Percentiles rank a stretch among this genome's conserved stretches.
phyloP scores from a whole-genome alignment of 257 asterid genomes.

The Penstemon barbatus region DNA sequence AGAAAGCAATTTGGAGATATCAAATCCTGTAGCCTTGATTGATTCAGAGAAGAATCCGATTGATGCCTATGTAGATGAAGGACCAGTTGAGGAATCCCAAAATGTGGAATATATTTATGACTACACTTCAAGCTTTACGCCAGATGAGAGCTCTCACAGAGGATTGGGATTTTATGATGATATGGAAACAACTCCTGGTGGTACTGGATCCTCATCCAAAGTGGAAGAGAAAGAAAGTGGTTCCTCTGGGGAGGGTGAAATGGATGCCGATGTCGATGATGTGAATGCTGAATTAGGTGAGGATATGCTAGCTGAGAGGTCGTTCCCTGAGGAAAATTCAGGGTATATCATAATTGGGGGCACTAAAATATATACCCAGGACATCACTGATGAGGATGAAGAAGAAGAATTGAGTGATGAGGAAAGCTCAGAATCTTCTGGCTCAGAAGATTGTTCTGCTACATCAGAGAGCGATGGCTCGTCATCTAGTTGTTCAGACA shows the following conservation, averaged over 20 bases:
- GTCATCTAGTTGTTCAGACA: constrained; percentile 64
- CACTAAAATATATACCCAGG: constrained; percentile 71
- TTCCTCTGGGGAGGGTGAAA: constrained; percentile 45
- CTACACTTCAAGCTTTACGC: constrained; percentile 55
- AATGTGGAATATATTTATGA: constrained; percentile 54
- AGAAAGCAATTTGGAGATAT: constrained; percentile 30
- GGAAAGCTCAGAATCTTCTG: constrained; percentile 54
- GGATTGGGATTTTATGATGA: constrained; percentile 75
- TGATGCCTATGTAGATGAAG: constrained; percentile 61
- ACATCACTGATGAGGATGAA: constrained; percentile 59
- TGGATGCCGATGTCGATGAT: constrained; percentile 34
- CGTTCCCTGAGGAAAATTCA: constrained; percentile 44
- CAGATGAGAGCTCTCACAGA: constrained; percentile 62
- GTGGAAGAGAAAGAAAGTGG: constrained; percentile 52
- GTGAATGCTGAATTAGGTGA: constrained; percentile 36
- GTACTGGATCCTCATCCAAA: constrained; percentile 44
- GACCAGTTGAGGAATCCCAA: constrained; percentile 39
- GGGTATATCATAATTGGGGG: constrained; percentile 84
- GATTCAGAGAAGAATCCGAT: constrained; percentile 55
- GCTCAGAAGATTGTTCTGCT: constrained; percentile 48
- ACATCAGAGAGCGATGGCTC: constrained; percentile 52
- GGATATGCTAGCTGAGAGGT: constrained; percentile 38
- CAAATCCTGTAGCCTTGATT: constrained; percentile 50
- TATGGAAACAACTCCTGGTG: constrained; percentile 42
- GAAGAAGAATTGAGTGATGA: constrained; percentile 47